Evolutionary conservation across 192 early-diverging fungal genomes (phyloP), one percentile per base, ranked within the genome.

Genomic region (Phlyctochytrium bullatum): DNA sequence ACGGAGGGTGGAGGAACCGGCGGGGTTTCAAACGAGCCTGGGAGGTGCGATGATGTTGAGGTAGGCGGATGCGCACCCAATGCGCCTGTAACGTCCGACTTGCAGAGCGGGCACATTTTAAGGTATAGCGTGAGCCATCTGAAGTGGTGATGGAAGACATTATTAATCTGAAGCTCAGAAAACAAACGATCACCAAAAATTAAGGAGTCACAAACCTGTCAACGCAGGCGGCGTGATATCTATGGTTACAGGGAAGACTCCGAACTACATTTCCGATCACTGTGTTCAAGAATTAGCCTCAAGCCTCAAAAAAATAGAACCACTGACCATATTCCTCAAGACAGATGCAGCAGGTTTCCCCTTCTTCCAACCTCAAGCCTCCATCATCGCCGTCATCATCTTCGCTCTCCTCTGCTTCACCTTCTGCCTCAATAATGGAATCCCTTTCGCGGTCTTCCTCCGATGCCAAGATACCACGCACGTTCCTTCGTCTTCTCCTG

Each of bases 201-300:
- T n/a, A n/a, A n/a, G n/a, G n/a, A n/a, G n/a, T n/a, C n/a, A n/a
- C 29, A n/a, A 57, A 3, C 2, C 33, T 2, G 67, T 98, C 96
- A 30, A 98, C 88, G 71, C 96, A 98, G 23, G 72, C 73, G 23
- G 86, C 80, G 69, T 98, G 96, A 67, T 91, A 97, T 65, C 92
- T 84, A 71, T 98, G 96, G 50, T 74, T 81, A 76, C 96, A 98
- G 3, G 90, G 90, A 51, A 98, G 74, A 10, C 90, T 81, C 14
- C 94, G 75, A 25, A 96, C 69, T 66, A 88, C 82, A 20, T 92
- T 89, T 24, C 88, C 91, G 65, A 89, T 86, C 17, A 80, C 40
- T 47, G 20, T 47, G 10, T 20, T 47, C 6, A 47, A 47, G 40
- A n/a, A n/a, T n/a, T n/a, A n/a, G n/a, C n/a, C n/a, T n/a, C n/a